Percentiles rank a stretch among this genome's conserved stretches.
phyloP scores from a whole-genome alignment of 164 flowering plant species.

The Umbilicus rupestris region DNA sequence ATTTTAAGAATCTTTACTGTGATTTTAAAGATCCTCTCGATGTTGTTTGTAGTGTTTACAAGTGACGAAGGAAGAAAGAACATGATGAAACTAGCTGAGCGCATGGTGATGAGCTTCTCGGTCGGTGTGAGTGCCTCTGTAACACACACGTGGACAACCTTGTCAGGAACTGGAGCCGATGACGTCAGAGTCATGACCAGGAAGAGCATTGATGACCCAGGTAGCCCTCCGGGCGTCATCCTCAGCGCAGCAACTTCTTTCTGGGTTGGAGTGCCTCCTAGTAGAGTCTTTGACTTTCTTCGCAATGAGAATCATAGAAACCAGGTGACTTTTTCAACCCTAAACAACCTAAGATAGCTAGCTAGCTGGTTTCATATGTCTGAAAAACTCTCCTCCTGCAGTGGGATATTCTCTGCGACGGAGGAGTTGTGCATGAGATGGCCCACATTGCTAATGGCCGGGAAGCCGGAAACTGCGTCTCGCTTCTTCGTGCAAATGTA shows the following conservation, averaged over 20 bases:
- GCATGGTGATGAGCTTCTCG: constrained; percentile 79
- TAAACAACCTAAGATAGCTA: too few relatives aligned
- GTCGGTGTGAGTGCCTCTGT: constrained; percentile 77
- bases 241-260: constrained; percentile 81
- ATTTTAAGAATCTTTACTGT: neutral
- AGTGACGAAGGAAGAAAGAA: constrained; percentile 63
- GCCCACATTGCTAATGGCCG: constrained; percentile 76
- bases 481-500: constrained; percentile 69
- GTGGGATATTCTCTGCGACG: constrained; percentile 88
- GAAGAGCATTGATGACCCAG: constrained; percentile 74
- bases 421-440: constrained; percentile 70
- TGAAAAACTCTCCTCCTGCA: constrained; percentile 13
- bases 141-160: constrained; percentile 69
- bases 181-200: constrained; percentile 75
- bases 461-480: constrained; percentile 69
- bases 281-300: constrained; percentile 61
- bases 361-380: too few relatives aligned
- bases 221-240: constrained; percentile 79
- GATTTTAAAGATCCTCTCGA: neutral
- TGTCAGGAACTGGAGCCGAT: constrained; percentile 66
- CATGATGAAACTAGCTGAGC: constrained; percentile 75
- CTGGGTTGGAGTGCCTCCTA: constrained; percentile 69
- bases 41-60: constrained; percentile 31
- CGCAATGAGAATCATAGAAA: constrained; percentile 60
- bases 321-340: constrained; percentile 34